phyloP scores from a whole-genome alignment of 2,329 filamentous ascomycete genomes.

The Kalaharituber pfeilii region DNA sequence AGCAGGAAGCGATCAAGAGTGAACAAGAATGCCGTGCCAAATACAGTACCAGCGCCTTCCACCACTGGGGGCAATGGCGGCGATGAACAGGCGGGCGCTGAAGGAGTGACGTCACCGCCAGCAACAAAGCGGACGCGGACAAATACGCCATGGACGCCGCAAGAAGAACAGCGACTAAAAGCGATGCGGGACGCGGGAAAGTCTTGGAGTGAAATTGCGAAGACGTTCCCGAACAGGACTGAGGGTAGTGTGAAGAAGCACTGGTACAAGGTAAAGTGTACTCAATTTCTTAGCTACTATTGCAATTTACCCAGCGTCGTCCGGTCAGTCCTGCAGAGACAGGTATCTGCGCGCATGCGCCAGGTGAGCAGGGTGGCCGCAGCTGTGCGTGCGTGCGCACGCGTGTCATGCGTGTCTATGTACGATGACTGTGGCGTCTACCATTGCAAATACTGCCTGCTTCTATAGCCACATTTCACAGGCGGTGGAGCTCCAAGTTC shows the following conservation, averaged over 20 bases:
- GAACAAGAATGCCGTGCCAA: neutral
- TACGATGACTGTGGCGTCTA: too few relatives aligned
- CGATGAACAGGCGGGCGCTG: slow-evolving; percentile 24
- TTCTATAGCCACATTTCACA: too few relatives aligned
- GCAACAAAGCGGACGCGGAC: slow-evolving; percentile 82
- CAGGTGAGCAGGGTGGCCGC: too few relatives aligned
- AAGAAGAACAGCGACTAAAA: slow-evolving; percentile 82
- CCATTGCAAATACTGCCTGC: too few relatives aligned
- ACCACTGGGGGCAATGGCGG: neutral
- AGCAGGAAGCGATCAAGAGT: neutral
- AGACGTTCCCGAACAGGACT: slow-evolving; percentile 85
- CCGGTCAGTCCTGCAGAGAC: too few relatives aligned
- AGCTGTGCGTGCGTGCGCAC: too few relatives aligned
- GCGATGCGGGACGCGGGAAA: slow-evolving; percentile 83
- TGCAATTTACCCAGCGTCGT: too few relatives aligned
- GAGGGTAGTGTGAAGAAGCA: slow-evolving; percentile 99
- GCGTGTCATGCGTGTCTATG: too few relatives aligned
- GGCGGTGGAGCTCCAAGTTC: too few relatives aligned
- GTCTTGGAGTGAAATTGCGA: slow-evolving; percentile 96
- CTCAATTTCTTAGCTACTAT: too few relatives aligned
- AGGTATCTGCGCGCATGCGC: too few relatives aligned
- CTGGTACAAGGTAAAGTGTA: slow-evolving; percentile 79
- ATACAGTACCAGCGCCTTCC: neutral
- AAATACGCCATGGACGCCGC: slow-evolving; percentile 96
- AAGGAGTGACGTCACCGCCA: slow-evolving; percentile 29